Conservation (phyloP, 768 basidiomycete genomes). For the Hypholoma fasciculare region DNA sequence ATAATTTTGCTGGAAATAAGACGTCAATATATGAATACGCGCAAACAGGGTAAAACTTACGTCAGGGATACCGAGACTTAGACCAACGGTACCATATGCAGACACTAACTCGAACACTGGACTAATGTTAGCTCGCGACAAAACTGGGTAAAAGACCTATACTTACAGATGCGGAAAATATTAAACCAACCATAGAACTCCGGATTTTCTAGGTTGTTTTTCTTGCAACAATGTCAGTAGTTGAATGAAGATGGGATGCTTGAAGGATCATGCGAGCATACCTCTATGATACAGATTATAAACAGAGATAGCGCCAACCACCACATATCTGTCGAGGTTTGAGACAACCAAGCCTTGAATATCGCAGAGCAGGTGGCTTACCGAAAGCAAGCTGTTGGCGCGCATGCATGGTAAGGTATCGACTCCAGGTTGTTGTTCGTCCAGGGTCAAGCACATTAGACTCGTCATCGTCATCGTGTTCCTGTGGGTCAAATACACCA, state of each 20-base stretch:
- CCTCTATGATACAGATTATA: slow-evolving; percentile 92
- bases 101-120: slow-evolving; percentile 86
- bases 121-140: neutral
- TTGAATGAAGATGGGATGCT: neutral
- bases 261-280: no score
- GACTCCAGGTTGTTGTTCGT: slow-evolving; percentile 69
- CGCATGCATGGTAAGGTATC: slow-evolving; percentile 79
- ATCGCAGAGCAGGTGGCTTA: slow-evolving; percentile 21
- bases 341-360: no score
- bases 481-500: slow-evolving; percentile 65
- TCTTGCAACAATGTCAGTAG: slow-evolving; percentile 36
- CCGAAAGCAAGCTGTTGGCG: slow-evolving; percentile 91
- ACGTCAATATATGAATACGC: neutral
- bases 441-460: slow-evolving; percentile 39
- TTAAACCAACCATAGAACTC: slow-evolving; percentile 72
- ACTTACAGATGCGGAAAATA: slow-evolving; percentile 76
- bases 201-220: slow-evolving; percentile 54
- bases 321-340: slow-evolving; percentile 77
- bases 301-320: slow-evolving; percentile 88
- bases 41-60: slow-evolving; percentile 40
- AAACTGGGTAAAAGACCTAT: neutral
- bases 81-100: slow-evolving; percentile 86
- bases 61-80: slow-evolving; percentile 84
- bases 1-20: slow-evolving; percentile 63
- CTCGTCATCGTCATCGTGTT: slow-evolving; percentile 44